Evolutionary conservation across 2,329 filamentous ascomycete species (phyloP).

Genomic region (Pyrenophora teres): DNA sequence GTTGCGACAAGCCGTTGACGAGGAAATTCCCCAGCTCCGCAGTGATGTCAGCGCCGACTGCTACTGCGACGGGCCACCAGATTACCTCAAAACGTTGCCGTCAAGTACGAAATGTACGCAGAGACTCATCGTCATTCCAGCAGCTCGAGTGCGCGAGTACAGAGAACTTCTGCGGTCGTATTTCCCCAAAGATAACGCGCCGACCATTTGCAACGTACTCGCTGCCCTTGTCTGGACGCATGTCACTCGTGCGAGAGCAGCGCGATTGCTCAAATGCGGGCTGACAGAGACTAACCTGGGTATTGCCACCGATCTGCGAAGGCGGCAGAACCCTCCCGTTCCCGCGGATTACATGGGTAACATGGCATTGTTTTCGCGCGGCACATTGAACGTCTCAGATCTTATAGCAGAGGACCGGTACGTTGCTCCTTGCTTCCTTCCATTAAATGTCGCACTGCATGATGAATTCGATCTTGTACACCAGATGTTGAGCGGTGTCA

Average conservation of each 20-base stretch:
- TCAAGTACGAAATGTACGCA: constrained; percentile 32
- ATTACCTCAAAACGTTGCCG: constrained; percentile 35
- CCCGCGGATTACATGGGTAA: constrained; percentile 38
- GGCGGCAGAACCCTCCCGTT: constrained; percentile 32
- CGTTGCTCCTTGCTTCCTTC: constrained; percentile 19
- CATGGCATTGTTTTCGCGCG: constrained; percentile 39
- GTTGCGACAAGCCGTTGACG: constrained; percentile 30
- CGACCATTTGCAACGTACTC: constrained; percentile 41
- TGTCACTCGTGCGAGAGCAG: constrained; percentile 39
- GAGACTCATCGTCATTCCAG: constrained; percentile 37
- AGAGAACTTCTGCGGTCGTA: constrained; percentile 29
- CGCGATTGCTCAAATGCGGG: constrained; percentile 22
- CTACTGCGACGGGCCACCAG: constrained; percentile 33
- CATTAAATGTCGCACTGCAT: constrained; percentile 9
- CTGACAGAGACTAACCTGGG: constrained; percentile 33
- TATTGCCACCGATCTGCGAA: constrained; percentile 39
- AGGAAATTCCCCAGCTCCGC: constrained; percentile 15
- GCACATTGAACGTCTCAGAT: constrained; percentile 32
- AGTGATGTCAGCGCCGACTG: constrained; percentile 26
- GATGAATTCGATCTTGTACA: constrained; percentile 4
- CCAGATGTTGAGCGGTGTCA: constrained; percentile 7
- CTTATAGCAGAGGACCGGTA: constrained; percentile 35
- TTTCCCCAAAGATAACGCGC: constrained; percentile 24
- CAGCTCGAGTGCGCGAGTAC: constrained; percentile 31
- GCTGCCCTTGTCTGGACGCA: constrained; percentile 45